Conservation (phyloP, 495 filamentous ascomycete species). For the Lasiosphaeria miniovina region DNA sequence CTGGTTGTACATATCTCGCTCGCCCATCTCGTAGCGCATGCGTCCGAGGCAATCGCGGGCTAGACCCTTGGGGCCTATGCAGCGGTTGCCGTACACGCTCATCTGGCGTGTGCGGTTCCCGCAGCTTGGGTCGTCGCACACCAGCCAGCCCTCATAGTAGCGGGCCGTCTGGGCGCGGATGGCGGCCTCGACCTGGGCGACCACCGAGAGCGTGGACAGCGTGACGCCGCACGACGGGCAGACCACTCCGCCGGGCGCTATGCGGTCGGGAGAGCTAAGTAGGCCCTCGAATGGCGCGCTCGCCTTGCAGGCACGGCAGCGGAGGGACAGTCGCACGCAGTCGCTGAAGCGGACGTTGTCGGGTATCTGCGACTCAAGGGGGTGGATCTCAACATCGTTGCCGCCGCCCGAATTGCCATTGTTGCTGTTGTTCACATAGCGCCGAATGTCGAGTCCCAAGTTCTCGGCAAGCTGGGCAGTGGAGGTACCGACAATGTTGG, state of each 20-base stretch:
- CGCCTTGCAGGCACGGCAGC: constrained; percentile 76
- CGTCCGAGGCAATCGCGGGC: constrained; percentile 78
- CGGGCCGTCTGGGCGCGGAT: constrained; percentile 71
- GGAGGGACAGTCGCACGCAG: constrained; percentile 68
- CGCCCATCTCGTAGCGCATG: constrained; percentile 85
- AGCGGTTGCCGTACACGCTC: constrained; percentile 85
- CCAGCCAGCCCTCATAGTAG: constrained; percentile 90
- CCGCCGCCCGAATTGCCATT: constrained; percentile 12
- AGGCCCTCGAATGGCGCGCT: constrained; percentile 74
- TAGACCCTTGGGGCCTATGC: constrained; percentile 79
- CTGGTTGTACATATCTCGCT: constrained; percentile 92
- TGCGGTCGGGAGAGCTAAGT: constrained; percentile 49
- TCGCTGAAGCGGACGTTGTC: constrained; percentile 82
- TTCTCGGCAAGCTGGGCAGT: constrained; percentile 85
- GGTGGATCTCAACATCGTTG: constrained; percentile 68
- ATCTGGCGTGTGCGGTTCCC: constrained; percentile 87
- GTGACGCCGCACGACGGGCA: constrained; percentile 61
- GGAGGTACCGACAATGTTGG: constrained; percentile 89
- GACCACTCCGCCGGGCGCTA: constrained; percentile 67
- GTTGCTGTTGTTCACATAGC: constrained; percentile 59
- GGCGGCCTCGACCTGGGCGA: constrained; percentile 82
- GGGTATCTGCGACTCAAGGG: constrained; percentile 89
- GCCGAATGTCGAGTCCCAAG: constrained; percentile 83
- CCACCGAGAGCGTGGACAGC: constrained; percentile 68
- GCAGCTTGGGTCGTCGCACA: constrained; percentile 84